Evolutionary conservation across 345 rosid species (phyloP).

Genomic region (Eucalyptus camaldulensis): DNA sequence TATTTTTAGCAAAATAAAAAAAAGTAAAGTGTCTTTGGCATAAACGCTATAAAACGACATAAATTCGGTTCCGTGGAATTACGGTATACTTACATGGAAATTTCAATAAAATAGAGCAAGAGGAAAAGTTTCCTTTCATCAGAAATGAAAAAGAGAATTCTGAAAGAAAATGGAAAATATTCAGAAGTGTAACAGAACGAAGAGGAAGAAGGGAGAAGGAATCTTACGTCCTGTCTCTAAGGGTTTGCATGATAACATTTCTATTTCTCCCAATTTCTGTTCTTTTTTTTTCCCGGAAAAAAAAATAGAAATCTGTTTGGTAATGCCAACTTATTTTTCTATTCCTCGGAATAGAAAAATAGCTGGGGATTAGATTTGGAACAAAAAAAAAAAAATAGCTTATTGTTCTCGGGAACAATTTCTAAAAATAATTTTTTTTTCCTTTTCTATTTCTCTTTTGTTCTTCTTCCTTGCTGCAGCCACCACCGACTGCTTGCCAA

Average conservation of each 20-base stretch:
- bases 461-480: no score
- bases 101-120: not conserved
- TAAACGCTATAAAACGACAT: not conserved
- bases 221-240: not conserved
- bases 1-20: not conserved
- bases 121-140: not conserved
- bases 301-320: no score
- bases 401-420: rapidly evolving
- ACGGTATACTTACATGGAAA: not conserved
- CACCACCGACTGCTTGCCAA: no score
- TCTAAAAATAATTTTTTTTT: no score
- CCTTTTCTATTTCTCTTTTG: no score
- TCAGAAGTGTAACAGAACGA: not conserved
- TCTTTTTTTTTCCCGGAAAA: rapidly evolving
- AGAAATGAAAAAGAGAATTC: not conserved
- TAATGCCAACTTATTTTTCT: no score
- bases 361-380: no score
- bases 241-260: no score
- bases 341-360: no score
- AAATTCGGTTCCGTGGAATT: not conserved
- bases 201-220: not conserved
- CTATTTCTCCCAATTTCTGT: no score
- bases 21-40: not conserved
- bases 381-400: no score
- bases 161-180: no score